Evolutionary conservation across 305 asterid species (phyloP).

Genomic region (Fraxinus paxiana): DNA sequence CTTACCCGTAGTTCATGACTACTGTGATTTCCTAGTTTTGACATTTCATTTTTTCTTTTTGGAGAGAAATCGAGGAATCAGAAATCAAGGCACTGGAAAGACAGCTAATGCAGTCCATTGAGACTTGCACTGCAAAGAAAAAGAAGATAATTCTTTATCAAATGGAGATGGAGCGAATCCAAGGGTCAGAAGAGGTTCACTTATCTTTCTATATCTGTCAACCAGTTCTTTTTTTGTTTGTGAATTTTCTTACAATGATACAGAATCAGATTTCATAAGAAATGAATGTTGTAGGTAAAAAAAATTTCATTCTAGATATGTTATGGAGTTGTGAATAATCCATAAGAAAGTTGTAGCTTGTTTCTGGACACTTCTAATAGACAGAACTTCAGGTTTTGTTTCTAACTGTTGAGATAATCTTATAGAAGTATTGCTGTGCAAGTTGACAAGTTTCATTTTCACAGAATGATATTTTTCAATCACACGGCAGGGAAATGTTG

Average conservation of each 20-base stretch:
- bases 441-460: background rate
- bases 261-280: slow-evolving; percentile 6
- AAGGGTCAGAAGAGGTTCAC: slow-evolving; percentile 84
- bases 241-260: background rate
- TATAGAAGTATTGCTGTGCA: background rate
- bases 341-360: background rate
- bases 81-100: slow-evolving; percentile 89
- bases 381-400: background rate
- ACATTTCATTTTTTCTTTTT: slow-evolving; percentile 18
- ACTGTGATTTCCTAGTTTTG: slow-evolving; percentile 9
- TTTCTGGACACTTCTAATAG: background rate
- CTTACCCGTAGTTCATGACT: background rate
- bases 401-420: background rate
- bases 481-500: background rate
- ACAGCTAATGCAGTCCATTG: slow-evolving; percentile 92
- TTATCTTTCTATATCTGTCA: slow-evolving; percentile 18
- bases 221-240: background rate
- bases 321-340: slow-evolving; percentile 4
- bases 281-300: background rate
- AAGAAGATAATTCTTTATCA: slow-evolving; percentile 80
- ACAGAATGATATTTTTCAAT: background rate
- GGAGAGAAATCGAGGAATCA: slow-evolving; percentile 89
- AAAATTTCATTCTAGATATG: slow-evolving; percentile 2
- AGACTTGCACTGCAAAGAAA: slow-evolving; percentile 87
- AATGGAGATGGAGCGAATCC: slow-evolving; percentile 82